These are phyloP conservation scores for Citrus maxima DNA, from an alignment of 345 rosid genomes.

Conservation along the genomic window DNA sequence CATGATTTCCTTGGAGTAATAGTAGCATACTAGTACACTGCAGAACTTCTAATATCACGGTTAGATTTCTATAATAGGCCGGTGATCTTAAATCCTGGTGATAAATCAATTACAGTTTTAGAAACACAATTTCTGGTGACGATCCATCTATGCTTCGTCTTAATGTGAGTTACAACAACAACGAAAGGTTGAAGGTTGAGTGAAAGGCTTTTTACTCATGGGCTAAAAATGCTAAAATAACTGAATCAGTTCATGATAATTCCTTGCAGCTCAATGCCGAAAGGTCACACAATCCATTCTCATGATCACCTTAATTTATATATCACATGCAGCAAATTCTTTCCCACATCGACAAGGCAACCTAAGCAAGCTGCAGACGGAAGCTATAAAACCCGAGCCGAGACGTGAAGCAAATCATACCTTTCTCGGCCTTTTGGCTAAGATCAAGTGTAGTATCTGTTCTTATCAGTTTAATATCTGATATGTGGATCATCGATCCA, in stretches of 20 bases:
- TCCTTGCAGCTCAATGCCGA: too few relatives aligned
- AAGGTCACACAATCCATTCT: too few relatives aligned
- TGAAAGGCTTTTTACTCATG: too few relatives aligned
- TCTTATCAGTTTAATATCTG: constrained; percentile 46
- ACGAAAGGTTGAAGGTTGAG: too few relatives aligned
- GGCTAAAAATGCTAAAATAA: too few relatives aligned
- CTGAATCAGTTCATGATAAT: too few relatives aligned
- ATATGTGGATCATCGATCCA: constrained; percentile 7
- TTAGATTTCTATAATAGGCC: neutral
- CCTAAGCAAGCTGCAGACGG: neutral
- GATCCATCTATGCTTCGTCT: neutral
- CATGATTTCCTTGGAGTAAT: neutral
- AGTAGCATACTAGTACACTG: neutral
- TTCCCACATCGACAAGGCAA: neutral
- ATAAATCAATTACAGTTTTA: neutral
- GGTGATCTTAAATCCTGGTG: neutral
- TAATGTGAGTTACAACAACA: neutral
- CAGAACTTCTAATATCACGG: neutral
- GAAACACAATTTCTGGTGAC: neutral
- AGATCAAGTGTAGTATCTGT: constrained; percentile 48
- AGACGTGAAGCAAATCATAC: constrained; percentile 19
- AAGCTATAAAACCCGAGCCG: neutral
- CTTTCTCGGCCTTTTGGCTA: constrained; percentile 51
- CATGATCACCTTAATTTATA: too few relatives aligned
- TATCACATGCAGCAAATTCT: too few relatives aligned